Base-by-base conservation (phyloP, 805 yeast genomes). In the Wickerhamiella parazyma region DNA sequence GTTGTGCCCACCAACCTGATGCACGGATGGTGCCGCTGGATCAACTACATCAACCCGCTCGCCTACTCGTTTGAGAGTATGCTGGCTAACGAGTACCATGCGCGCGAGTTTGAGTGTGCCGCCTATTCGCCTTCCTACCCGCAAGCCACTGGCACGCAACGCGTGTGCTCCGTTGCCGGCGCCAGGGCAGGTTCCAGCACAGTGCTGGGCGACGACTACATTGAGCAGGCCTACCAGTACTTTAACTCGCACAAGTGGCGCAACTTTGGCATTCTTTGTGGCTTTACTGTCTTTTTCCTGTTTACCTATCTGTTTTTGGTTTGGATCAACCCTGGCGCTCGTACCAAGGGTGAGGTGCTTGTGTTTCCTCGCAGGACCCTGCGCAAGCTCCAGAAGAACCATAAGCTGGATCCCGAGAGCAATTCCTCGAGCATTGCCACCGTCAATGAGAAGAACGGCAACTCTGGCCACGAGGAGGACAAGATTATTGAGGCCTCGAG, bases 21-120 rank as follows among this genome's bases (percentile, higher is more conserved):
- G 78, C 76, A 73, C 50, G 76, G 75, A 37, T 80, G 89, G 87
- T 76, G 78, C 51, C 70, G 74, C 47, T 78, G 83, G 81, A 64
- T 77, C 38, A 68, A 72, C 25, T 76, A 71, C 49, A 50, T 75
- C 19, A 69, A 78, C 50, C 82, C 83, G 1, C 57, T 76, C 28
- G 64, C 68, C 48, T 77, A 69, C 51, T 72, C 71, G 0, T 75
- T 37, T 20, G 46, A 82, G 57, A 61, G 78, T 1, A 61, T 82
- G 53, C 64, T 82, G 67, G 67, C 71, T 9, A 74, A 72, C 51
- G 89, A 82, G 58, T 78, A 81, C 57, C 73, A 71, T 54, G 69
- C 70, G 36, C 63, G 74, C 36, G 60, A 67, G 10, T 73, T 76
- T 63, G 59, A 59, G 40, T 81, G 93, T 63, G 57, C 61, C 19